These are phyloP conservation scores for Stephania japonica DNA, from an alignment of 164 flowering plant species.

Conservation along the genomic window DNA sequence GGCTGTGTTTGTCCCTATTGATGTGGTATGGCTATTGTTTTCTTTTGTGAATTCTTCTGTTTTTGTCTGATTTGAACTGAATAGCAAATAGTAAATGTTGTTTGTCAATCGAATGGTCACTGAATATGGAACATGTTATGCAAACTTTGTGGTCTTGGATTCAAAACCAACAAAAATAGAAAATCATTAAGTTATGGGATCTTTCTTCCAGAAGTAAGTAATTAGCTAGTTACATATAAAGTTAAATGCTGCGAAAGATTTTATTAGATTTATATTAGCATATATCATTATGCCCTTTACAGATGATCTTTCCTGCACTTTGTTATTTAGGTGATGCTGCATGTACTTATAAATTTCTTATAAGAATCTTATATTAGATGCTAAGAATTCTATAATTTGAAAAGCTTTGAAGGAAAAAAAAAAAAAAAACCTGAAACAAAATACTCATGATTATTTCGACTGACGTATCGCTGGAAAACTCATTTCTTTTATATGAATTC, in stretches of 20 bases:
- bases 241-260: not conserved
- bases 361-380: not conserved
- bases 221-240: not conserved
- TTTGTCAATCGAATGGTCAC: not conserved
- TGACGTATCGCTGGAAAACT: conserved; percentile 14
- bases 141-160: not conserved
- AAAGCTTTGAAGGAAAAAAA: too few relatives aligned
- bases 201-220: not conserved
- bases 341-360: not conserved
- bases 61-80: not conserved
- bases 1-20: conserved; percentile 90
- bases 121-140: not conserved
- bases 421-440: not conserved
- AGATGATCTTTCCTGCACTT: not conserved
- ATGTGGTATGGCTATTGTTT: conserved; percentile 57
- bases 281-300: not conserved
- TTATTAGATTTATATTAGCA: not conserved
- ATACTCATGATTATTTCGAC: not conserved
- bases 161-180: not conserved
- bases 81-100: not conserved
- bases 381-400: not conserved
- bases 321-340: not conserved
- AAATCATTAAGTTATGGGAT: not conserved
- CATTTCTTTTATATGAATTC: conserved; percentile 9
- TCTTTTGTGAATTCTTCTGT: not conserved